phyloP scores from a whole-genome alignment of 129 eudicot genomes.

The Flaveria sonorensis region DNA sequence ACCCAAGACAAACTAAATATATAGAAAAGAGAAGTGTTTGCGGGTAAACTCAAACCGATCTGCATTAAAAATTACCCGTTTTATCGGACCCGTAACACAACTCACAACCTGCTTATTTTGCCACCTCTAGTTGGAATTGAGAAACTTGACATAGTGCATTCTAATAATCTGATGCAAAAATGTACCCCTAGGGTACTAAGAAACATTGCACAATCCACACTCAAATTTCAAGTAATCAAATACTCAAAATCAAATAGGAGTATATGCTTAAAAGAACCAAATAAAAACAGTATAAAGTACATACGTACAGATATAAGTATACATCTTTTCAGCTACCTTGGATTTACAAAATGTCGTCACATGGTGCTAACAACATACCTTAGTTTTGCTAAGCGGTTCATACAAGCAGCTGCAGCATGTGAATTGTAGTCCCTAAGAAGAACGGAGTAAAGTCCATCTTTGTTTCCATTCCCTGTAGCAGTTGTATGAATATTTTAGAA shows the following conservation, averaged over 20 bases:
- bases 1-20: background rate
- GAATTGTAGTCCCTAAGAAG: slow-evolving; percentile 91
- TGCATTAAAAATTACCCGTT: background rate
- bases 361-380: slow-evolving; percentile 50
- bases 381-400: slow-evolving; percentile 95
- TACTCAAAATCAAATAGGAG: background rate
- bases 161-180: slow-evolving; percentile 7
- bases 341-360: slow-evolving; percentile 1
- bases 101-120: background rate
- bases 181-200: background rate
- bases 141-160: slow-evolving; percentile 1
- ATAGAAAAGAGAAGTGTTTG: background rate
- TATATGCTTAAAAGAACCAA: background rate
- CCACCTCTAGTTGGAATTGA: background rate
- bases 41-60: background rate
- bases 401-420: slow-evolving; percentile 96
- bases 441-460: slow-evolving; percentile 88
- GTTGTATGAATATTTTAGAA: background rate
- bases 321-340: background rate
- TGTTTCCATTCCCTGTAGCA: slow-evolving; percentile 87
- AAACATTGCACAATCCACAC: background rate
- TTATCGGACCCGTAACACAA: background rate
- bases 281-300: background rate
- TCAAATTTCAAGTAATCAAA: background rate
- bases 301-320: background rate